Conservation (phyloP, 306 rosid genomes). For the Citrullus mucosospermus region DNA sequence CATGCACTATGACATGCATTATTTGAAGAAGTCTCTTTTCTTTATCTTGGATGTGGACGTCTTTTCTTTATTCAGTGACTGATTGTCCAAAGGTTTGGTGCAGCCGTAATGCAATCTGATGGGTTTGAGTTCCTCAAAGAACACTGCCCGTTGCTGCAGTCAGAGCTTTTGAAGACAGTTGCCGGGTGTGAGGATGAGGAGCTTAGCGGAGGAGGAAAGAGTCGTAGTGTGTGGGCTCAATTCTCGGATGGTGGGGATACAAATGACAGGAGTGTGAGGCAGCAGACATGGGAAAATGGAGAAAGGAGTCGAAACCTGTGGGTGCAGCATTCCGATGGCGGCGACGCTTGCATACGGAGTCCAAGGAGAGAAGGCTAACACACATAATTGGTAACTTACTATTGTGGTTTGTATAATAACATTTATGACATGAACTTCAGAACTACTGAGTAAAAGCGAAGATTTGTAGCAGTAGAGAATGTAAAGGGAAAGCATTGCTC, state of each 20-base stretch:
- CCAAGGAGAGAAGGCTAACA: slow-evolving; percentile 58
- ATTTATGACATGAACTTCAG: not conserved
- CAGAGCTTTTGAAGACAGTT: slow-evolving; percentile 83
- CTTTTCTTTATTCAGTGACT: not conserved
- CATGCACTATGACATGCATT: not conserved
- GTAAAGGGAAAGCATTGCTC: slow-evolving; percentile 3
- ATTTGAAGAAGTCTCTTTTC: not conserved
- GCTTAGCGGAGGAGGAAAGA: slow-evolving; percentile 73
- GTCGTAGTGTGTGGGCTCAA: slow-evolving; percentile 90
- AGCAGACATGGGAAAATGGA: slow-evolving; percentile 78
- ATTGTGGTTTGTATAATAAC: not conserved
- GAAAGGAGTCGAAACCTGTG: slow-evolving; percentile 59
- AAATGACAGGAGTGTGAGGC: slow-evolving; percentile 70
- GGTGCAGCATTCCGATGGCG: slow-evolving; percentile 69
- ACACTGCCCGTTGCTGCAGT: slow-evolving; percentile 74
- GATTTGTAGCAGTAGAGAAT: not conserved
- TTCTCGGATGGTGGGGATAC: slow-evolving; percentile 89
- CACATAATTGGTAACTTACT: not conserved
- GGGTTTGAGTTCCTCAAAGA: slow-evolving; percentile 92
- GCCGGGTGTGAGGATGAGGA: slow-evolving; percentile 79
- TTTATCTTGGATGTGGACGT: not conserved
- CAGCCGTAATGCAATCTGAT: slow-evolving; percentile 97
- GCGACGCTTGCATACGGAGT: slow-evolving; percentile 51
- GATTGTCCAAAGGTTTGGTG: slow-evolving; percentile 3
- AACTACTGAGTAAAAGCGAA: not conserved